Evolutionary conservation across 306 rosid species (phyloP), one percentile per base, ranked within the genome.

Genomic region (Quercus variabilis): DNA sequence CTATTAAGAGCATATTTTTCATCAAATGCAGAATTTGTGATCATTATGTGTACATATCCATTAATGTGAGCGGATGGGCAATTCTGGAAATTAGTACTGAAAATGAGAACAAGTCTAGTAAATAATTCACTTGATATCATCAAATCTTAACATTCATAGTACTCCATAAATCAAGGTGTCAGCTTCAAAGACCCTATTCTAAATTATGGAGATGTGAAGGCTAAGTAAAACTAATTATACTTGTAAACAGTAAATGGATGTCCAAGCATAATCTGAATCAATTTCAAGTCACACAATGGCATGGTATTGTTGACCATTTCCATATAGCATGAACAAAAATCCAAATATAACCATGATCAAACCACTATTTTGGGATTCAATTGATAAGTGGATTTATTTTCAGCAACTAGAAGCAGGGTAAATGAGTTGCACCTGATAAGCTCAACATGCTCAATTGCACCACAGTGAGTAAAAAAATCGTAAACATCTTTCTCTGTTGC

Each of bases 401-500:
- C 80, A 81, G 76, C 68, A 74, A 83, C 62, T 54, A 72, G 33
- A 80, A 81, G 83, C 65, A 64, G 62, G 26, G 59, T 41, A 31
- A 64, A 55, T 52, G 67, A 77, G 63, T 35, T 65, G 14, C 80
- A 91, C 99, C 99, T 87, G 87, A 91, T 74, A 74, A 95, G 81
- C 78, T 93, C 99, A 55, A 93, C 87, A 56, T 85, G 87, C 83
- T 95, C 97, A 79, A 93, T 84, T 38, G 79, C 76, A 58, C 99
- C 99, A 71, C 97, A 91, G 69, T 95, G 87, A 55, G 90, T 31
- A 28, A 95, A 95, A 79, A 95, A 95, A 2, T 88, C 86, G 19
- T 71, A 78, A 75, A 95, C 90, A 79, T 95, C 98, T 58, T 79
- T 77, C 81, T 92, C 98, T 1, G 96, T 83, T 58, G 94, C 96